A percentile compares a stretch with the other conserved stretches of the same genome.
These are phyloP conservation scores for Tuber umbilicatum DNA, from an alignment of 495 filamentous ascomycete species.

Conservation along the genomic window DNA sequence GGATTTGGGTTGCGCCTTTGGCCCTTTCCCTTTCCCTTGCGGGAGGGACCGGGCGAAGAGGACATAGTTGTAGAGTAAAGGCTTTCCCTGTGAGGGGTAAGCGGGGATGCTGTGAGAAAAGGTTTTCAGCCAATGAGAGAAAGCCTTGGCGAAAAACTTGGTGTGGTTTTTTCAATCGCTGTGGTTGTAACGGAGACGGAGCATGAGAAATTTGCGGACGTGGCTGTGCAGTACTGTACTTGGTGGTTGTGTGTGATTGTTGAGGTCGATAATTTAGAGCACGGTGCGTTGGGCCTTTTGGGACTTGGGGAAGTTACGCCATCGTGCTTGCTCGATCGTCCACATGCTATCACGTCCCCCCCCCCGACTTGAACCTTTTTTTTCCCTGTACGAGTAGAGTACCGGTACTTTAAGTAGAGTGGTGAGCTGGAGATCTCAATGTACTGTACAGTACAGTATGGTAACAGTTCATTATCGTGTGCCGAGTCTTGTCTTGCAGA, in stretches of 20 bases:
- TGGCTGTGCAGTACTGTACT: neutral
- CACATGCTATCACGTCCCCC: neutral
- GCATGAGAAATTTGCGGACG: too few relatives aligned
- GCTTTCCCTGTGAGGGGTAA: too few relatives aligned
- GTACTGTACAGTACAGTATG: neutral
- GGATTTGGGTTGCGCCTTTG: too few relatives aligned
- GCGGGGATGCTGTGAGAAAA: too few relatives aligned
- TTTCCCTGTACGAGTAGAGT: neutral
- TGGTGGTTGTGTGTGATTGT: neutral
- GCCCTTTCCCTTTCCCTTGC: too few relatives aligned
- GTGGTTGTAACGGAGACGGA: too few relatives aligned
- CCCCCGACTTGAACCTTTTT: neutral
- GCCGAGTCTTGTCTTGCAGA: neutral
- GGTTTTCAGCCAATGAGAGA: too few relatives aligned
- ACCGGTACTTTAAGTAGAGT: neutral
- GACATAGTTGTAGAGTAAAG: too few relatives aligned
- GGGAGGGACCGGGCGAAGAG: too few relatives aligned
- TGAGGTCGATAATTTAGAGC: neutral
- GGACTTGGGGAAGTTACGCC: neutral
- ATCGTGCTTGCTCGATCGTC: neutral
- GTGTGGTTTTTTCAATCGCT: too few relatives aligned
- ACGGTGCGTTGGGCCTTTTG: neutral
- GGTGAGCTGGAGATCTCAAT: neutral
- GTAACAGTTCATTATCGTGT: neutral
- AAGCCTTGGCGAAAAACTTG: too few relatives aligned